Base-by-base conservation (phyloP, 768 basidiomycete species). In the Phanerochaete carnosa region DNA sequence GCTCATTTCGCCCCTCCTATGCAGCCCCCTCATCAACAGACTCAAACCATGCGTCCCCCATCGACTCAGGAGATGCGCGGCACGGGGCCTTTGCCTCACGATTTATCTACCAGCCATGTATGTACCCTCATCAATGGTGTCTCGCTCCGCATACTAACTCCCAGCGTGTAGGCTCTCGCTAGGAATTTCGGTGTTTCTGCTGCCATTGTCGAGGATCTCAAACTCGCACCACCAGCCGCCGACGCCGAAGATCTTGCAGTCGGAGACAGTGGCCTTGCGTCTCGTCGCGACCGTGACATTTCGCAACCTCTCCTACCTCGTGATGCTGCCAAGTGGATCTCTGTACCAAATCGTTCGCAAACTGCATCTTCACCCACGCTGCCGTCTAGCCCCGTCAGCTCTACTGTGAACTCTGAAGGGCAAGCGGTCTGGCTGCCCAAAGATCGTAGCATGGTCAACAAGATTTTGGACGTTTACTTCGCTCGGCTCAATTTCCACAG, bases 191-290 rank as follows among this genome's bases (percentile, higher is more conserved):
- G 91, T 51, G 91, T 93, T 29, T 83, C 87, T 53, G 77, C 85
- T 28, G 80, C 81, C 45, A 91, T 93, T 64, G 83, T 91, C 55
- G 82, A 76, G 60, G 85, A 85, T 62, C 77, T 86, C 62, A 83
- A 82, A 60, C 76, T 91, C 49, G 76, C 79, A 55, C 73, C 80
- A 0, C 71, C 65, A 22, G 63, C 74, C 15, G 72, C 72, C 26
- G 88, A 88, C 69, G 84, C 74, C 62, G 91, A 93, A 69, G 90
- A 92, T 68, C 79, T 92, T 4, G 88, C 88, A 2, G 88, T 92
- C 26, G 90, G 89, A 30, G 87, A 88, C 3, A 83, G 76, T 62
- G 89, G 87, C 35, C 82, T 92, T 50, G 76, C 78, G 33, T 89
- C 88, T 2, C 87, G 87, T 39, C 84, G 89, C 19, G 89, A 90